Percentiles rank a stretch among this genome's conserved stretches.
phyloP scores from a whole-genome alignment of 208 protist genomes.

The Angomonas ambiguus region DNA sequence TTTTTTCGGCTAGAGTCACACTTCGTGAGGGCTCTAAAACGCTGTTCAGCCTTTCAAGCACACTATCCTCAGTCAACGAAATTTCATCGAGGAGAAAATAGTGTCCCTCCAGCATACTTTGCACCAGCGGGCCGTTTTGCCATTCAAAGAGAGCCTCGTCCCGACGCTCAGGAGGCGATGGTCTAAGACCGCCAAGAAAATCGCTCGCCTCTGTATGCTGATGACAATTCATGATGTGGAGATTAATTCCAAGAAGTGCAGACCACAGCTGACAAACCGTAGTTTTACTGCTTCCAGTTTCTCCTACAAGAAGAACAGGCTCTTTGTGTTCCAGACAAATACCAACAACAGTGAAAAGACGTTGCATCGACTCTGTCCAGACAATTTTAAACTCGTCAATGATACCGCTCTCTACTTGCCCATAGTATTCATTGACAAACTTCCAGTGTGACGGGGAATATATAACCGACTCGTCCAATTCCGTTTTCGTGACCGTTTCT shows the following conservation, averaged over 20 bases:
- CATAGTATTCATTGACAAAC: conserved; percentile 71
- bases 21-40: conserved; percentile 97
- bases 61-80: conserved; percentile 99
- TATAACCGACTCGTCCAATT: conserved; percentile 59
- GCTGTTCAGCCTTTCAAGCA: conserved; percentile 99
- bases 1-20: conserved; percentile 98
- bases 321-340: conserved; percentile 94
- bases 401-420: conserved; percentile 49
- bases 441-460: conserved; percentile 82
- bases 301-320: conserved; percentile 97
- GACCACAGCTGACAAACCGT: conserved; percentile 97
- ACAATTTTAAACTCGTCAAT: conserved; percentile 92
- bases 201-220: conserved; percentile 99
- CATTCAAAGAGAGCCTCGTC: conserved; percentile 95
- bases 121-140: conserved; percentile 98
- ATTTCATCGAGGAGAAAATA: conserved; percentile 99
- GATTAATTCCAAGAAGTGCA: conserved; percentile 60
- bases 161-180: conserved; percentile 72
- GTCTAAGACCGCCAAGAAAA: conserved; percentile 95
- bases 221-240: conserved; percentile 99
- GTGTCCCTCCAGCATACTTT: conserved; percentile 97
- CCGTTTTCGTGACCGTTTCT: conserved; percentile 68
- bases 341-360: conserved; percentile 95
- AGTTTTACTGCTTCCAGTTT: conserved; percentile 99
- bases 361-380: conserved; percentile 95